Evolutionary conservation across 768 basidiomycete genomes (phyloP), one percentile per base, ranked within the genome.

Genomic region (Floccularia luteovirens): DNA sequence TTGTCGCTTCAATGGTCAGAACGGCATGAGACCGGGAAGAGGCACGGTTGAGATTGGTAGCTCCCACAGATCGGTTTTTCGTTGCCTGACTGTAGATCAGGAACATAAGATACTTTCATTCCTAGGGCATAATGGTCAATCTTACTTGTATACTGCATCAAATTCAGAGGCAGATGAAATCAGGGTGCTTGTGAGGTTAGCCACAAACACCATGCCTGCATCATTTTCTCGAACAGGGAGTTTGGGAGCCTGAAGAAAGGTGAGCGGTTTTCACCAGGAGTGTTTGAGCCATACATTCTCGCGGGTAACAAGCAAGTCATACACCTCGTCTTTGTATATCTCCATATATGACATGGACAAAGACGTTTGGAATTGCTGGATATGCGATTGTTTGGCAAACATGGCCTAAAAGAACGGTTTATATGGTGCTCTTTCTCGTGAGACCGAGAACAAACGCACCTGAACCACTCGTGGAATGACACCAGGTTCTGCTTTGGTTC

Each of bases 21-120:
- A 93, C 79, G 1, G 90, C 88, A 62, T 94, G 90, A 1, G 88
- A 90, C 42, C 90, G 81, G 20, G 91, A 93, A 0, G 88, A 91
- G 1, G 80, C 77, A 28, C 72, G 74, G 54, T 94, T 94, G 36
- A 92, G 70, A 43, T 84, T 85, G 1, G 90, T 94, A 5, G 86
- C 70, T n/a, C 84, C 88, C 8, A 85, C 83, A 6, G 86, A 89
- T 32, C 90, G 87, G 42, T 79, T 77, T 43, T 79, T 77, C 23
- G 79, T 81, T 22, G 87, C 87, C 36, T 64, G 69, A 24, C 84
- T 89, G 20, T 8, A 31, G 14, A 31, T 30, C 24, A 17, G 30
- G 22, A 31, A 43, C 32, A 21, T 41, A 37, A n/a, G 30, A 22
- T 10, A 28, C 3, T 22, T 20, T 38, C 33, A 35, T 21, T 25